A percentile compares a stretch with the other conserved stretches of the same genome.
Conservation (phyloP, 306 rosid species). For the Nissolia schottii region DNA sequence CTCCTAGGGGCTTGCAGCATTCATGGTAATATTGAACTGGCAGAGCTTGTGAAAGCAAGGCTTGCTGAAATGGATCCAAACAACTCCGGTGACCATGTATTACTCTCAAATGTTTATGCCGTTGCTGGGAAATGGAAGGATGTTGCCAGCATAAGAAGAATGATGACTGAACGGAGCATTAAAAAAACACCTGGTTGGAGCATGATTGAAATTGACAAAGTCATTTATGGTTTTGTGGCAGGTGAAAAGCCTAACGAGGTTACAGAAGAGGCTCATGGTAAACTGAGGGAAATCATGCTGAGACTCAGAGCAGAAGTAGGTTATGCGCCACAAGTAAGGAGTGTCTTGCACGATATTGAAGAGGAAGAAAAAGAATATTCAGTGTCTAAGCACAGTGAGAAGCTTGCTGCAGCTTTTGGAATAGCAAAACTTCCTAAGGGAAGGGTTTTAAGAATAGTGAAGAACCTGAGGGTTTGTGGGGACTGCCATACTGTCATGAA, state of each 20-base stretch:
- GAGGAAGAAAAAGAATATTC: constrained; percentile 80
- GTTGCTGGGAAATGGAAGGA: constrained; percentile 79
- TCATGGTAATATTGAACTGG: constrained; percentile 72
- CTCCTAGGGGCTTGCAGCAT: constrained; percentile 93
- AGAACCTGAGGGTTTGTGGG: constrained; percentile 73
- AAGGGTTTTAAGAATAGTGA: constrained; percentile 59
- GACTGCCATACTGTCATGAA: constrained; percentile 86
- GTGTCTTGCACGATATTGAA: constrained; percentile 79
- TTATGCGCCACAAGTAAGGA: constrained; percentile 55
- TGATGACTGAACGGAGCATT: constrained; percentile 55
- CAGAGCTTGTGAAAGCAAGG: constrained; percentile 60
- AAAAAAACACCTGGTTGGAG: constrained; percentile 79
- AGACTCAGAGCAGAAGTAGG: constrained; percentile 58
- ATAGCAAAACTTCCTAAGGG: constrained; percentile 54
- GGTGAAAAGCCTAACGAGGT: constrained; percentile 56
- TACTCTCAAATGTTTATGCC: constrained; percentile 77
- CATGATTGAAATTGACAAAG: constrained; percentile 70
- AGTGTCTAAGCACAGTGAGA: constrained; percentile 75
- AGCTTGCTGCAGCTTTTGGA: constrained; percentile 87
- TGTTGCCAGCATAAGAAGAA: constrained; percentile 61
- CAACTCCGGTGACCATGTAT: constrained; percentile 71
- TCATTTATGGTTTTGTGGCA: constrained; percentile 62
- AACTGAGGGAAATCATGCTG: constrained; percentile 59
- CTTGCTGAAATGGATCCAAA: constrained; percentile 69
- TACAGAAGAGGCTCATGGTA: constrained; percentile 61